Evolutionary conservation across 1,284 basidiomycete species (phyloP).

Genomic region (Pascua guehoae): DNA sequence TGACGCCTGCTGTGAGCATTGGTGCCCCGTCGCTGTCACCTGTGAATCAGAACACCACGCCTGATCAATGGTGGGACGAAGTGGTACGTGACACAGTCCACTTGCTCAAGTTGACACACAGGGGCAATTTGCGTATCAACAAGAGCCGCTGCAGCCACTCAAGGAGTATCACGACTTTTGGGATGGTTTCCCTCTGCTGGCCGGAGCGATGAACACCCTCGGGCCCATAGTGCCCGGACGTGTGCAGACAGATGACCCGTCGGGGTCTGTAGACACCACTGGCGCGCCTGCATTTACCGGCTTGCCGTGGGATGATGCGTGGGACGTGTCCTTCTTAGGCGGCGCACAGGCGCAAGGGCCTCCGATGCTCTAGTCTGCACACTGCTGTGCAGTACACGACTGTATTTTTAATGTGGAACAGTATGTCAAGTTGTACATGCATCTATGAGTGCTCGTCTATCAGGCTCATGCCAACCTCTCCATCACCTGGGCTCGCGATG

Average conservation of each 20-base stretch:
- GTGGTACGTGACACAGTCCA: constrained; percentile 2
- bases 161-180: constrained; percentile 20
- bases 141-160: constrained; percentile 15
- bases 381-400: no score
- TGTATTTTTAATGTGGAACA: no score
- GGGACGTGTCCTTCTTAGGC: constrained; percentile 13
- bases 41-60: constrained; percentile 13
- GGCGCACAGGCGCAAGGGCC: constrained; percentile 3
- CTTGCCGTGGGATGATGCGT: constrained; percentile 5
- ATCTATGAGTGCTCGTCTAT: no score
- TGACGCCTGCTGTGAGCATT: not conserved
- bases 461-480: not conserved
- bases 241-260: not conserved
- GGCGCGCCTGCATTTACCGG: not conserved
- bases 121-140: constrained; percentile 18
- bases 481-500: constrained; percentile 1
- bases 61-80: constrained; percentile 23
- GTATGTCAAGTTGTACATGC: no score
- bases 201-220: constrained; percentile 18
- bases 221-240: not conserved
- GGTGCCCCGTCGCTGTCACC: constrained; percentile 1
- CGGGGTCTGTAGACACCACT: not conserved
- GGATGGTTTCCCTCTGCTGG: constrained; percentile 20
- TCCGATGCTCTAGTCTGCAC: not conserved
- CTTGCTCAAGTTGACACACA: constrained; percentile 1